Conservation (phyloP, 1,284 basidiomycete species). For the Malassezia obtusa region DNA sequence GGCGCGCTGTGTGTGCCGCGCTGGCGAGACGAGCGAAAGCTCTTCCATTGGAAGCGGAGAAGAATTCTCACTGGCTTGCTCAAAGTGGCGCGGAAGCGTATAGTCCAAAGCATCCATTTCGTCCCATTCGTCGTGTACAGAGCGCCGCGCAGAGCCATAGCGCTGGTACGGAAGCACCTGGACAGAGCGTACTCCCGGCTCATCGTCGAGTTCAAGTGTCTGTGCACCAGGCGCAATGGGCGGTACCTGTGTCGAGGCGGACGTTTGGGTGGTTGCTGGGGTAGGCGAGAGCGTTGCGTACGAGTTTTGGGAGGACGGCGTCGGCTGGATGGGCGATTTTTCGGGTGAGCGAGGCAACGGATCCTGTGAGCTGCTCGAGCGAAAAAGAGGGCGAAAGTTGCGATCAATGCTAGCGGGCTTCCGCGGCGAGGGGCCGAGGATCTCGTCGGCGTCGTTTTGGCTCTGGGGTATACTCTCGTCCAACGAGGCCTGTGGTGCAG, state of each 20-base stretch:
- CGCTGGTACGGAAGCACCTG: constrained; percentile 11
- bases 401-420: neutral
- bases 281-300: neutral
- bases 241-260: constrained; percentile 1
- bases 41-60: neutral
- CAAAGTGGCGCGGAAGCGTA: neutral
- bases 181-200: neutral
- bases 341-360: neutral
- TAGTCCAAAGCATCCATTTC: neutral
- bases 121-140: neutral
- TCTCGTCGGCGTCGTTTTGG: neutral
- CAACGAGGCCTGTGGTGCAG: neutral
- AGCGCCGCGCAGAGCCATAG: neutral
- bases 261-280: neutral
- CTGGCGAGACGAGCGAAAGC: neutral
- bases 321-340: neutral
- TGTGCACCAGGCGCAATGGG: neutral
- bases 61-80: neutral
- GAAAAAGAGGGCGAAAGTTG: constrained; percentile 8
- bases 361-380: neutral
- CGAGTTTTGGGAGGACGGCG: neutral
- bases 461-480: neutral
- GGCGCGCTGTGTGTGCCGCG: neutral
- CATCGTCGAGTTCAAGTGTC: constrained; percentile 1
- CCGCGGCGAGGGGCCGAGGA: constrained; percentile 10